phyloP scores from a whole-genome alignment of 108 stramenopile genomes.

The Cylindrotheca closterium region DNA sequence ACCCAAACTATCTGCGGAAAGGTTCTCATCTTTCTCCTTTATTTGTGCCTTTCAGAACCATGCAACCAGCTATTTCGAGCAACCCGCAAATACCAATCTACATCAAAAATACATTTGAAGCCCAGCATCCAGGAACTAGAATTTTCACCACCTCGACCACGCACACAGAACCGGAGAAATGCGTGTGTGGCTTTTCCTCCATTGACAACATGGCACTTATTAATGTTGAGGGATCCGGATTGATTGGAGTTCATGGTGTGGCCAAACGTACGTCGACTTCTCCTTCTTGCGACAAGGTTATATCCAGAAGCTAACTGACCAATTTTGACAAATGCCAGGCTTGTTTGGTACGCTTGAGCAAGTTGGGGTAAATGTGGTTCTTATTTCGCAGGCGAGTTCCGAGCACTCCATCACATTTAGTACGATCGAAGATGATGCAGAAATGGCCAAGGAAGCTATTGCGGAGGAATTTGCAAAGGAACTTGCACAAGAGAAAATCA shows the following conservation, averaged over 20 bases:
- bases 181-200: constrained; percentile 82
- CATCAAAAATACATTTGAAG: constrained; percentile 90
- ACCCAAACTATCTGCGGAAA: too few relatives aligned
- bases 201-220: constrained; percentile 87
- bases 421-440: constrained; percentile 45
- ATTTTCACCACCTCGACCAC: constrained; percentile 63
- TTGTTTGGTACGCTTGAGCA: constrained; percentile 76
- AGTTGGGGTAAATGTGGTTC: constrained; percentile 66
- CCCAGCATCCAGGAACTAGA: constrained; percentile 70
- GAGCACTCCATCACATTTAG: constrained; percentile 89
- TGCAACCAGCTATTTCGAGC: constrained; percentile 69
- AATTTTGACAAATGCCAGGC: too few relatives aligned
- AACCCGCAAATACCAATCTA: constrained; percentile 83
- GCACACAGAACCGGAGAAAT: constrained; percentile 44
- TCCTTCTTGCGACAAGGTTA: too few relatives aligned
- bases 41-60: constrained; percentile 36
- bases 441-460: constrained; percentile 58
- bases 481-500: constrained; percentile 49
- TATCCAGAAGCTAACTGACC: too few relatives aligned
- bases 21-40: background rate
- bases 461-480: constrained; percentile 79
- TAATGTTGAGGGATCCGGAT: constrained; percentile 87
- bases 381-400: constrained; percentile 88
- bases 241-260: constrained; percentile 85
- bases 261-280: too few relatives aligned